Conservation (phyloP, 169 alveolate species). For the Cryptosporidium sp. region DNA sequence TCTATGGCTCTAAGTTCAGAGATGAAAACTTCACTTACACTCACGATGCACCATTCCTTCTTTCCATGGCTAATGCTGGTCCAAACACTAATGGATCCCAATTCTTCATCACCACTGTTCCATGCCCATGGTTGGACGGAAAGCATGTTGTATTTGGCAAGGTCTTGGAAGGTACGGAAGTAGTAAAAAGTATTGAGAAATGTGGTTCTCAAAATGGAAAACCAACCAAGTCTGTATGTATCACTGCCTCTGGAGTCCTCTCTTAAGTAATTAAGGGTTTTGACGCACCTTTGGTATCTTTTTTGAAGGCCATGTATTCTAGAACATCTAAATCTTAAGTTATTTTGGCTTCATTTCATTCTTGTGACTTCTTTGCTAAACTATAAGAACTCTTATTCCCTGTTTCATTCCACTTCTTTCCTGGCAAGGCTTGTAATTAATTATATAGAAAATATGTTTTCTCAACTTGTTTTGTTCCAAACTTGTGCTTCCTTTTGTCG, state of each 20-base stretch:
- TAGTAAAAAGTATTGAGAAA: conserved; percentile 92
- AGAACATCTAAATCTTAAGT: neutral
- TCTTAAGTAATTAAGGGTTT: neutral
- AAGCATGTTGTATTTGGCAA: conserved; percentile 97
- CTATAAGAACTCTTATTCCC: neutral
- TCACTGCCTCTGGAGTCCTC: conserved; percentile 93
- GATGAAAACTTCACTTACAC: conserved; percentile 84
- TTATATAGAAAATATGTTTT: neutral
- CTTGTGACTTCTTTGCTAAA: neutral
- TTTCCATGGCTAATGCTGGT: conserved; percentile 98
- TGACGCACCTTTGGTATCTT: neutral
- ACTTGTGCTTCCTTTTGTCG: neutral
- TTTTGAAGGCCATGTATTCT: neutral
- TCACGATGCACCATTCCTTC: conserved; percentile 94
- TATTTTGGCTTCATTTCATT: neutral
- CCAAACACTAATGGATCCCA: conserved; percentile 98
- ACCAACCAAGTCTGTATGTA: conserved; percentile 88
- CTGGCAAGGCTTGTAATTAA: neutral
- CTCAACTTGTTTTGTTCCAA: neutral
- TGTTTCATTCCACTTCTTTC: neutral
- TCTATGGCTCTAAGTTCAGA: conserved; percentile 88
- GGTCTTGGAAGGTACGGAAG: conserved; percentile 90
- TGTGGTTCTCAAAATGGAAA: conserved; percentile 93
- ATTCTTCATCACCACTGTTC: conserved; percentile 94
- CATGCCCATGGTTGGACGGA: conserved; percentile 96